phyloP scores from a whole-genome alignment of 495 filamentous ascomycete genomes.

The Daldinia caldariorum region DNA sequence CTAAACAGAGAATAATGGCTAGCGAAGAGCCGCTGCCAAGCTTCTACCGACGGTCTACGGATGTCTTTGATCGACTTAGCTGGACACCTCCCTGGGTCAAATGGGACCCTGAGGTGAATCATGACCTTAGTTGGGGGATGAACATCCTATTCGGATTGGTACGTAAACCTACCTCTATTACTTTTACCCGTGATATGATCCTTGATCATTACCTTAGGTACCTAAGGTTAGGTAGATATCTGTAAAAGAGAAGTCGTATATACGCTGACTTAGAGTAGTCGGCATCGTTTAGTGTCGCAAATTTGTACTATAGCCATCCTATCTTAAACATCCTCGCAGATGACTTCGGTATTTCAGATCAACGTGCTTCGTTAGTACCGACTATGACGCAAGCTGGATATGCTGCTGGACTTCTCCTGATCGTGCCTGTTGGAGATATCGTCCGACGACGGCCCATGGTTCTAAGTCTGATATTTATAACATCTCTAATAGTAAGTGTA shows the following conservation, averaged over 20 bases:
- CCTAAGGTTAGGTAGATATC: constrained; percentile 47
- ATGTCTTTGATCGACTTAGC: constrained; percentile 5
- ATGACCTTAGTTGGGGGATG: constrained; percentile 66
- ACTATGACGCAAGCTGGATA: constrained; percentile 86
- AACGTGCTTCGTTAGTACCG: constrained; percentile 68
- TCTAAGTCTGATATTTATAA: constrained; percentile 69
- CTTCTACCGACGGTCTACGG: neutral
- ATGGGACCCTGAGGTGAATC: constrained; percentile 65
- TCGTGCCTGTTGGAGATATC: constrained; percentile 83
- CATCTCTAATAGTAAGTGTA: constrained; percentile 67
- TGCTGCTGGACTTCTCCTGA: constrained; percentile 74
- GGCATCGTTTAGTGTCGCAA: constrained; percentile 67
- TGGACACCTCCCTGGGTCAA: constrained; percentile 66
- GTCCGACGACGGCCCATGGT: constrained; percentile 76
- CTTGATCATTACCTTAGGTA: too few relatives aligned
- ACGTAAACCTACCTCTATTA: constrained; percentile 18
- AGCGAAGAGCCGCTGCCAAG: constrained; percentile 10
- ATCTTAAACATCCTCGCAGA: constrained; percentile 71
- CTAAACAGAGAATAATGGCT: constrained; percentile 7
- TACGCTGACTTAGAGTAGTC: constrained; percentile 36
- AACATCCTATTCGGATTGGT: constrained; percentile 69
- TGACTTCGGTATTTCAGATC: constrained; percentile 68
- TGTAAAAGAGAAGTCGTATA: constrained; percentile 30
- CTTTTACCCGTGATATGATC: neutral
- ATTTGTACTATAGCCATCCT: constrained; percentile 77